Evolutionary conservation across 148 eudicot genomes (phyloP), one percentile per base, ranked within the genome.

Genomic region (Pharnaceum exiguum): DNA sequence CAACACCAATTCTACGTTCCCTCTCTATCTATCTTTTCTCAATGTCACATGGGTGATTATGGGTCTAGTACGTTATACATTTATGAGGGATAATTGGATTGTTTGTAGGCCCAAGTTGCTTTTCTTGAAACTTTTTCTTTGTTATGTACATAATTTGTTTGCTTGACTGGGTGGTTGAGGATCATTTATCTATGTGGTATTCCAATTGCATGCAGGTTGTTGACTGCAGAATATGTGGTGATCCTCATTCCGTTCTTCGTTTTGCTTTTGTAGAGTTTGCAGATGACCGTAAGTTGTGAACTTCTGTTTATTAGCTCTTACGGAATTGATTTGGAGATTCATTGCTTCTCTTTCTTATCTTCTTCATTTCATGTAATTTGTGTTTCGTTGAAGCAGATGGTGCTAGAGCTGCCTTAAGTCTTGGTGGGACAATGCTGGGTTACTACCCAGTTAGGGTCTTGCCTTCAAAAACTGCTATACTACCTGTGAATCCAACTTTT

Each of bases 391-490:
- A 22, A 46, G 51, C 88, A 93, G 98, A 72, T 33, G 81, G 91
- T 75, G 96, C 98, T 48, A 79, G 84, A 67, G 79, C 82, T 30
- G 88, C 98, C 51, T 78, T 93, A 50, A 79, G 29, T 71, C 79
- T 85, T 52, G 69, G 78, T 45, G 95, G 96, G 66, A 85, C 88
- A n/a, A 68, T 83, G 55, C 70, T 88, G 46, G 98, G 96, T n/a
- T 88, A 71, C 70, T 85, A 87, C 66, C 96, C 85, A 35, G 75
- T 88, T 46, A 79, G 69, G 79, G 98, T 93, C 42, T 71, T 85
- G 52, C 98, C 98, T 57, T 93, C 98, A 21, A 93, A 93, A 72
- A 93, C 98, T 53, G 98, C 98, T 40, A 93, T 93, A 56, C 90
- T 85, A 67, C 98, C 98, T 63, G 98, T 91, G 57, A 91, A 91